Base-by-base conservation (phyloP, 768 basidiomycete genomes). In the Lyophyllum shimeji region DNA sequence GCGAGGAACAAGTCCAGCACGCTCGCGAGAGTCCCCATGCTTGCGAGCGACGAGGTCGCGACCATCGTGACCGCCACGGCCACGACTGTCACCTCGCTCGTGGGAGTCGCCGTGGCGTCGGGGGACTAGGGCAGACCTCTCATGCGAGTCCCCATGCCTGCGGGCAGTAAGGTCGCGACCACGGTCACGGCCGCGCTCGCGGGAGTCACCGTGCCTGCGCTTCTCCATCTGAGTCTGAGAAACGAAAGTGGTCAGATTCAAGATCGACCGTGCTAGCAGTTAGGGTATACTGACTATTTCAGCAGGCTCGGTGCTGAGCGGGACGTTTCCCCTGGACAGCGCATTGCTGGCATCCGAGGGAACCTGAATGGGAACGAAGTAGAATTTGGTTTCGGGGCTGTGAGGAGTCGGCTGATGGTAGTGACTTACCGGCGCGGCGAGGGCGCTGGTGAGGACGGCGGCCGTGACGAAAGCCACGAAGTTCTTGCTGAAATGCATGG, bases 401-500 rank as follows among this genome's bases (percentile, higher is more conserved):
- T 44, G 52, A 18, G 42, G 3, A 45, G 13, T 37, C 15, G n/a
- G n/a, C 34, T 37, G 34, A 18, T 13, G 27, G 15, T 23, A 2
- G 3, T 4, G 11, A 51, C 66, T 44, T 62, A 73, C 72, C 7
- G 72, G 72, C 21, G 65, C 61, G 43, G 70, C 72, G 45, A 60
- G 52, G 13, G 63, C 57, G 37, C 67, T 62, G 29, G 70, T 60
- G 31, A 73, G 37, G 39, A 73, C 68, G 9, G 72, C 70, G 3
- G 72, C 69, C 37, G 72, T 31, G 55, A 72, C 64, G 55, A 73
- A 69, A 23, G 66, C 60, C 23, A 70, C 55, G 47, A 72, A 71
- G 64, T 65, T 69, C 60, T 69, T 70, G 67, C 63, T 69, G 70
- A 72, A 70, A 34, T 72, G 69, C 72, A 73, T 73, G 37, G 47